Evolutionary conservation across 2,329 filamentous ascomycete species (phyloP), one percentile per base, ranked within the genome.

Genomic region (Lecanicillium sp.): DNA sequence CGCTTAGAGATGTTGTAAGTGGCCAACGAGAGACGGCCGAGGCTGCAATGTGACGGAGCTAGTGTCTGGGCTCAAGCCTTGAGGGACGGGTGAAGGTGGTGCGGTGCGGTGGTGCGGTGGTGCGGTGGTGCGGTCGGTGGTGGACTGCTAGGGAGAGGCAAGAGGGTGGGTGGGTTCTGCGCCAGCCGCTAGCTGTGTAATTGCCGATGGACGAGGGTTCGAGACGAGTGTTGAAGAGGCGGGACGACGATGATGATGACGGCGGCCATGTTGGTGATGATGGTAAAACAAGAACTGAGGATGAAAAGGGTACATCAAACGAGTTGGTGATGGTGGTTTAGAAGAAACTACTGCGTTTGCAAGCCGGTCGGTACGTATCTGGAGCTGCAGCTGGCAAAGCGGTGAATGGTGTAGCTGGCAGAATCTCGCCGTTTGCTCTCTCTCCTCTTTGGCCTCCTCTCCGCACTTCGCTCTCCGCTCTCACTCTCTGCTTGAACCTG

Each of bases 1-100:
- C 57, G 57, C 57, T 59, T 59, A 58, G 41, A 54, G 43, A 51
- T 33, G 37, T 29, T 44, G 35, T 37, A 14, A 20, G 42, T 44
- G 37, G 51, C 49, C 49, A 51, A 47, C 33, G 43, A 51, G 43
- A 46, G 49, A 36, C 43, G 19, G 43, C 29, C 39, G 39, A 40
- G 39, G 48, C 35, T 44, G 41, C 26, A 45, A 35, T 38, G 48
- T 49, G 48, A 49, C 35, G 48, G 48, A 24, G 33, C 49, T 48
- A 51, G 38, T 43, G 49, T 47, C 33, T 40, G 37, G 45, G 45
- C 26, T 17, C 11, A 26, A 33, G 40, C 27, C 7, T 29, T 8
- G 46, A 43, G n/a, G 27, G 14, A 14, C 7, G 27, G 27, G 27
- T 8, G 14, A 29, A 8, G 27, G 27, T 14, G 27, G 8, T 29